Base-by-base conservation (phyloP, 164 flowering plant genomes). In the Stephania cephalantha region DNA sequence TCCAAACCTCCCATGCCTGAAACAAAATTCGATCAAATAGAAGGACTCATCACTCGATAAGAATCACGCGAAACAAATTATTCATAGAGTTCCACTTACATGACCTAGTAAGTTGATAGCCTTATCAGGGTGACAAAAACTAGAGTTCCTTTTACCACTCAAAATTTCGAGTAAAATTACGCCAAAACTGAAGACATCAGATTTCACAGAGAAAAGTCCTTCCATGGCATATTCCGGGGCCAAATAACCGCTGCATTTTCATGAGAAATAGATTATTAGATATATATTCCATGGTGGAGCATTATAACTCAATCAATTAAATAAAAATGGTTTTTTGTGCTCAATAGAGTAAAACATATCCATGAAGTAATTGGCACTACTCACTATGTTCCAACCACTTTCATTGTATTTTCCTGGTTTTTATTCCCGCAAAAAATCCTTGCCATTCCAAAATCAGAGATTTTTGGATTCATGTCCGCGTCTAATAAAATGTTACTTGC, bases 1-100 rank as follows among this genome's bases (percentile, higher is more conserved):
- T 75, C 80, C 82, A 82, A 22, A 77, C 48, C 11, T 72, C 68
- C 82, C 84, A 82, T 35, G 80, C 79, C 82, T 82, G 77, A 20
- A 68, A 9, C n/a, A 8, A 68, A 30, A 48, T 46, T 48, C 3
- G 11, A 70, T 70, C n/a, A 50, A 50, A 50, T 50, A 25, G 25
- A 10, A 70, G 20, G 30, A 18, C 1, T 44, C 55, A 1, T 8
- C 7, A 7, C 20, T 44, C 46, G 10, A 45, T 74, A 35, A 46
- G 61, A 74, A 31, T 13, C 2, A 13, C n/a, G 22, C 20, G 50
- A 35, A 7, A 20, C 11, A 25, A 44, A 8, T 29, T 29, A 1
- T 35, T 18, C 6, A n/a, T 52, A 6, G 11, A n/a, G 20, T 42
- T 50, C 3, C 12, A 15, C 77, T 55, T 75, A 69, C 77, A 69